A percentile compares a stretch with the other conserved stretches of the same genome.
Evolutionary conservation across 306 rosid genomes (phyloP).

Genomic region (Dalbergia oliveri): DNA sequence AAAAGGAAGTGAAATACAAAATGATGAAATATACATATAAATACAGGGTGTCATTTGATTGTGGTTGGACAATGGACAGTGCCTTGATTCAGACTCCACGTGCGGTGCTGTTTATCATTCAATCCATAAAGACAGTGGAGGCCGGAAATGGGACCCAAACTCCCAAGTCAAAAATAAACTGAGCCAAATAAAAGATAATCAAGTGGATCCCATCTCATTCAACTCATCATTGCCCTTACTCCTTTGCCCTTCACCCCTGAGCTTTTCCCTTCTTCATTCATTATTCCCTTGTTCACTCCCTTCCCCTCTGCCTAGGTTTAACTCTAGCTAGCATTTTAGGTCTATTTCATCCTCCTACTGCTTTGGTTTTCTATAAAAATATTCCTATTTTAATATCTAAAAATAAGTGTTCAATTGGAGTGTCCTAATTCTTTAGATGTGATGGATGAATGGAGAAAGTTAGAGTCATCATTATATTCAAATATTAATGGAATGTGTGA

Average conservation of each 20-base stretch:
- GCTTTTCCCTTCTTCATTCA: too few species aligned
- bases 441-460: too few species aligned
- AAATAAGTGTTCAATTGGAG: too few species aligned
- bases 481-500: too few species aligned
- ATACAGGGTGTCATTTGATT: slow-evolving; percentile 52
- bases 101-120: slow-evolving; percentile 85
- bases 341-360: not conserved
- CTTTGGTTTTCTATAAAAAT: too few species aligned
- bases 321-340: slow-evolving; percentile 1
- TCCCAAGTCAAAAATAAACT: slow-evolving; percentile 63
- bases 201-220: slow-evolving; percentile 76
- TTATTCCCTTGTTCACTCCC: not conserved
- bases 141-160: slow-evolving; percentile 70
- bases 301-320: not conserved
- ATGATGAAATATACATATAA: not conserved
- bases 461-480: too few species aligned
- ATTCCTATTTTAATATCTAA: too few species aligned
- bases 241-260: slow-evolving; percentile 37
- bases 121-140: slow-evolving; percentile 72
- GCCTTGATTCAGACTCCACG: slow-evolving; percentile 89
- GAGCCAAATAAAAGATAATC: slow-evolving; percentile 55
- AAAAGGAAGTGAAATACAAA: not conserved
- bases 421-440: too few species aligned
- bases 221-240: slow-evolving; percentile 67
- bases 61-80: slow-evolving; percentile 71